Evolutionary conservation across 1,139 yeast genomes (phyloP).

Genomic region (Taphrina deformans): DNA sequence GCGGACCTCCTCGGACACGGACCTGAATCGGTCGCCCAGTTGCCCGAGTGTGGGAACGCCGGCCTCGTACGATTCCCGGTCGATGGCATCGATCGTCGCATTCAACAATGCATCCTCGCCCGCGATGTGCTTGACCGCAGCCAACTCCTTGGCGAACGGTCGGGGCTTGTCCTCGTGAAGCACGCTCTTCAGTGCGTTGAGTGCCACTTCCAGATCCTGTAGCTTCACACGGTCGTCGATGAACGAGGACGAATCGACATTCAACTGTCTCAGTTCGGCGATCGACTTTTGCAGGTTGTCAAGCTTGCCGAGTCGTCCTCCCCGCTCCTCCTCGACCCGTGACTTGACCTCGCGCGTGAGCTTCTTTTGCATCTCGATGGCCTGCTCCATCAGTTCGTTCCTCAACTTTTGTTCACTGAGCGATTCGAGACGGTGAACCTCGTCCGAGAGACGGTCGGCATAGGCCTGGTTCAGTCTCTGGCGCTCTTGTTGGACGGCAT

Average conservation of each 20-base stretch:
- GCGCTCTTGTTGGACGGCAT: conserved; percentile 64
- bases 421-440: conserved; percentile 67
- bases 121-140: conserved; percentile 48
- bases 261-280: conserved; percentile 59
- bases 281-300: conserved; percentile 61
- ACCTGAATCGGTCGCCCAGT: conserved; percentile 71
- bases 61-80: conserved; percentile 53
- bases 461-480: conserved; percentile 63
- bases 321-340: conserved; percentile 75
- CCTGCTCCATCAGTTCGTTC: conserved; percentile 70
- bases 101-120: conserved; percentile 54
- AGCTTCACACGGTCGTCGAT: conserved; percentile 59
- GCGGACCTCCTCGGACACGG: conserved; percentile 81
- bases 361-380: conserved; percentile 69
- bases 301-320: conserved; percentile 73
- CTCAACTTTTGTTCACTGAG: conserved; percentile 73
- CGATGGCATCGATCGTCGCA: conserved; percentile 52
- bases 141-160: conserved; percentile 47
- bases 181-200: conserved; percentile 56
- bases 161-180: conserved; percentile 47
- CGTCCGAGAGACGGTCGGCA: conserved; percentile 59
- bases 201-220: conserved; percentile 58
- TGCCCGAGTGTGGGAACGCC: conserved; percentile 58
- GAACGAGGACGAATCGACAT: conserved; percentile 59
- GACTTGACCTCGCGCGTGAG: conserved; percentile 65